Evolutionary conservation across 495 filamentous ascomycete species (phyloP), one percentile per base, ranked within the genome.

Genomic region (Cercophora sp.): DNA sequence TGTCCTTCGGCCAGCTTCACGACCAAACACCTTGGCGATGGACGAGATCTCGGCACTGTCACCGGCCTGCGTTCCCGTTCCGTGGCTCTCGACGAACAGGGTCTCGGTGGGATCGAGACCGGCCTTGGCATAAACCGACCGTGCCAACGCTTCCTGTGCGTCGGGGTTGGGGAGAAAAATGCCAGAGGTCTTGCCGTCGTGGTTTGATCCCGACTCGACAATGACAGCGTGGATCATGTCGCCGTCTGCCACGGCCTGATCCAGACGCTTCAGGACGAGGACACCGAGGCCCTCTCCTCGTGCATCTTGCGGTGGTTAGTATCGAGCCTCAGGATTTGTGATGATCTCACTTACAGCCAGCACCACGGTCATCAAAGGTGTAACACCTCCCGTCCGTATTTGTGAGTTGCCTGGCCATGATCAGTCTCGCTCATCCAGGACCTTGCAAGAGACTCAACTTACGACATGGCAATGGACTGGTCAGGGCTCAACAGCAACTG

Each of bases 181-280:
- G 2, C 71, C 70, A 5, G 66, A 58, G 2, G 63, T 63, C n/a
- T 69, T 68, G 23, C 78, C 76, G 53, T 81, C 75, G 22, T 75
- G 59, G 39, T 84, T 83, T 29, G 72, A 48, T 0, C 60, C 69
- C 16, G 72, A 70, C 0, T 63, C 73, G 5, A 76, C 68, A 47
- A 87, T 78, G 0, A 86, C 63, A 8, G 72, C 77, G 24, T 79
- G 68, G 25, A 85, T 78, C 0, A 75, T 71, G 39, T 77, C 64
- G 8, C 67, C 62, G 42, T 73, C 71, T 2, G 51, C 40, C 2
- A 77, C 22, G 1, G 75, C 84, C 46, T 78, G 71, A 6, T 54
- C 44, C 0, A 85, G 66, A 13, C 58, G 62, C 60, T 86, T 87
- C 24, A 47, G 43, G 10, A 47, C 8, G 25, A 47, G 2, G 65